Conservation (phyloP, 225 moss, liverwort and hornwort genomes). For the Neckera pumila region DNA sequence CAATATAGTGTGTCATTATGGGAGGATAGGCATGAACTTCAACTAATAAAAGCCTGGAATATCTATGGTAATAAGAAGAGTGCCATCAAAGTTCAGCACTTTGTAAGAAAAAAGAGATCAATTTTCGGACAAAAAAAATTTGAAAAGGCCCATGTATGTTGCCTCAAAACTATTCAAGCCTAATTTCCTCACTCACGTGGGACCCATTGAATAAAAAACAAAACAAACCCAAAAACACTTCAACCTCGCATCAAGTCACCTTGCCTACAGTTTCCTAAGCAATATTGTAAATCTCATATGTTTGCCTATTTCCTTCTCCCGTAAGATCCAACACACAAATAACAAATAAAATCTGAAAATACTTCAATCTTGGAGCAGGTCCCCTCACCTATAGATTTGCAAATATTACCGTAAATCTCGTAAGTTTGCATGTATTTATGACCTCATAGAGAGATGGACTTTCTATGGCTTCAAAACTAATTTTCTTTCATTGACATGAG, state of each 20-base stretch:
- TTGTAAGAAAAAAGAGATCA: neutral
- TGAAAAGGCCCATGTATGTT: neutral
- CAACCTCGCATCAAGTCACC: neutral
- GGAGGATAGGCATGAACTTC: too few species aligned
- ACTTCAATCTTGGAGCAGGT: too few species aligned
- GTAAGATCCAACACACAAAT: too few species aligned
- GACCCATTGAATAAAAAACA: accelerated
- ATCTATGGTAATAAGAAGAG: neutral
- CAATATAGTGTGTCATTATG: too few species aligned
- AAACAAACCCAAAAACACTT: neutral
- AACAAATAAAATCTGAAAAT: too few species aligned
- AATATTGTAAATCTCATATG: neutral
- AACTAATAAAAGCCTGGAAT: neutral
- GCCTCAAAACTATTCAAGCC: neutral
- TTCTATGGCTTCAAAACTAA: neutral
- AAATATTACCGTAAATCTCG: too few species aligned
- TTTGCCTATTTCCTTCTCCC: too few species aligned
- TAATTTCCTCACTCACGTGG: neutral
- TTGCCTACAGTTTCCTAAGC: neutral
- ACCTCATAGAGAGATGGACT: accelerated
- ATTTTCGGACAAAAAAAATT: neutral
- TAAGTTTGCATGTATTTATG: accelerated
- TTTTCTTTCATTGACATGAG: neutral
- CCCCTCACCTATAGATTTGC: too few species aligned
- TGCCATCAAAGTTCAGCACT: neutral